Evolutionary conservation across 352 stramenopile species (phyloP), one percentile per base, ranked within the genome.

Genomic region (Globisporangium carolinianum): DNA sequence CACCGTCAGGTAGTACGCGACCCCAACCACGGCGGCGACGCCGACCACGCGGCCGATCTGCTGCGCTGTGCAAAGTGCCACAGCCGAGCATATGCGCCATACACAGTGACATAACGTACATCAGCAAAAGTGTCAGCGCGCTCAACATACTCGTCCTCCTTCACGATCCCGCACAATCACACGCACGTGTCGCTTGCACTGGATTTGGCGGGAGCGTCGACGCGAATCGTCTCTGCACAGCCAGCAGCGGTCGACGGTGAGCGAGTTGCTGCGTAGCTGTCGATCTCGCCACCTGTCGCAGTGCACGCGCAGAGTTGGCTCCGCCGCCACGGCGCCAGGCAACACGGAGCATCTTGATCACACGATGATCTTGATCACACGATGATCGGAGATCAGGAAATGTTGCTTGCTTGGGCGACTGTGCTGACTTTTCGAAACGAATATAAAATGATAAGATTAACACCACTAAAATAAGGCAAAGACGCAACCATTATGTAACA

Each of bases 1-100:
- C 15, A 71, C 68, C 46, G 86, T 61, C 18, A 81, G 62, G 48
- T 83, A 68, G 53, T 86, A 91, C 47, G 68, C 65, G 14, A 86
- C 59, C 5, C 78, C 75, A 4, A 68, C 66, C 0, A 66, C 62
- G 24, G 66, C 68, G 15, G 72, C 59, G 35, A 69, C 65, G 14
- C 67, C 72, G 17, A 63, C 32, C 11, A 62, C 62, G 5, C 60
- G 58, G 11, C 55, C 66, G 45, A 72, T 35, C 37, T 64, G 58
- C 51, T 64, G 58, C 38, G 58, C 58, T 55, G 39, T 41, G 18
- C 15, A 42, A 18, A 10, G 7, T 5, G 42, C 7, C 24, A 18
- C 12, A 12, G 24, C 3, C 24, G 24, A 32, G 24, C 24, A 32
- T 32, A 32, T 32, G 24, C 24, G 24, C 3, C 24, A 32, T 32